Percentiles rank a stretch among this genome's conserved stretches.
These are phyloP conservation scores for Clavariopsis aquatica DNA, from an alignment of 495 filamentous ascomycete species.

Conservation along the genomic window DNA sequence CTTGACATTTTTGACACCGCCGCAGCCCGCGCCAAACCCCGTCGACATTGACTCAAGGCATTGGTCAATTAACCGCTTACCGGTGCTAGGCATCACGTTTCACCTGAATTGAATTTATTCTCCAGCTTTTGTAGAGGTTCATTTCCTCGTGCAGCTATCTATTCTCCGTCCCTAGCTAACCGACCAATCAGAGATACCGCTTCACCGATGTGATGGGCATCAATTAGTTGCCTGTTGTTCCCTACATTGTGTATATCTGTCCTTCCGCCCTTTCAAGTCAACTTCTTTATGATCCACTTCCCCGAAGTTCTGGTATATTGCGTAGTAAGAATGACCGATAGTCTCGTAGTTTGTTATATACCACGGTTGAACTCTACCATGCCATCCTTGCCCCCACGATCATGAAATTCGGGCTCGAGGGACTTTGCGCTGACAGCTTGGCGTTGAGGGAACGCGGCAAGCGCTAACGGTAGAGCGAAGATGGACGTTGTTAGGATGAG, in stretches of 20 bases:
- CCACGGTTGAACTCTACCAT: conserved; percentile 91
- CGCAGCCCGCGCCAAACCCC: conserved; percentile 2
- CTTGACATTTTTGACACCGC: conserved; percentile 31
- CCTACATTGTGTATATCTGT: not conserved
- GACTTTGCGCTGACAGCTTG: conserved; percentile 71
- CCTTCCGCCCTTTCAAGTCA: not conserved
- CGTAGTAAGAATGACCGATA: not conserved
- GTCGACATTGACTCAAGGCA: not conserved
- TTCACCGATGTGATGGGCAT: not conserved
- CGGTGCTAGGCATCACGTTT: not conserved
- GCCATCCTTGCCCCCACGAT: conserved; percentile 68
- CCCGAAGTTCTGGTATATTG: not conserved
- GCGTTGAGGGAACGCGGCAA: conserved; percentile 89
- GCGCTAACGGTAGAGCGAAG: conserved; percentile 79
- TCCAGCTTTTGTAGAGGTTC: conserved; percentile 6
- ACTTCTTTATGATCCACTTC: not conserved
- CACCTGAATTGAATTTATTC: conserved; percentile 2
- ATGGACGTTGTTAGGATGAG: conserved; percentile 79
- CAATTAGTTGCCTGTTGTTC: too few species aligned
- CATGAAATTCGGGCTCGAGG: conserved; percentile 82
- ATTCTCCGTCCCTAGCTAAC: not conserved
- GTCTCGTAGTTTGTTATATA: conserved; percentile 54
- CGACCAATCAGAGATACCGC: conserved; percentile 20
- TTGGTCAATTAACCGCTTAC: conserved; percentile 11
- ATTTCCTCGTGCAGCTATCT: not conserved